These are phyloP conservation scores for Aureobasidium sp. DNA, from an alignment of 2,329 filamentous ascomycete species.

Conservation along the genomic window DNA sequence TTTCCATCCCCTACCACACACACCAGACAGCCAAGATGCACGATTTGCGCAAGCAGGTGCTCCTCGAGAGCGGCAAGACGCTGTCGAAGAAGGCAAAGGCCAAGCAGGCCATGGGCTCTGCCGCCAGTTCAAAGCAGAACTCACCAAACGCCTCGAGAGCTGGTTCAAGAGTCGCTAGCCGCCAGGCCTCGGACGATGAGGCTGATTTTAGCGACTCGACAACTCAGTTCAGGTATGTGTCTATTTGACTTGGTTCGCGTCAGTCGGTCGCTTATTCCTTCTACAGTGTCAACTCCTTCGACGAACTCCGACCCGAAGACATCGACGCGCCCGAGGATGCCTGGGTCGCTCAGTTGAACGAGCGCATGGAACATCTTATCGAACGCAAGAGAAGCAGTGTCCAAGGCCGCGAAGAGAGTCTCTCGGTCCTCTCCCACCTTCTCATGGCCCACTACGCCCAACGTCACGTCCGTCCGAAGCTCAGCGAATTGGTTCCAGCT, in stretches of 20 bases:
- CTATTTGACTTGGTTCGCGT: neutral
- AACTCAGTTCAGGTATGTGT: constrained; percentile 46
- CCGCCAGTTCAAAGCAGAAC: constrained; percentile 48
- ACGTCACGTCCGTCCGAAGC: constrained; percentile 49
- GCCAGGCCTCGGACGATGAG: constrained; percentile 55
- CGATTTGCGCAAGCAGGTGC: constrained; percentile 53
- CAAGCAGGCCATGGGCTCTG: constrained; percentile 40
- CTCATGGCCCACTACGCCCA: constrained; percentile 60
- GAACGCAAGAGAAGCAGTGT: constrained; percentile 71
- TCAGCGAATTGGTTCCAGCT: constrained; percentile 53
- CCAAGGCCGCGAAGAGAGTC: constrained; percentile 57
- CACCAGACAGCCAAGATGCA: constrained; percentile 21
- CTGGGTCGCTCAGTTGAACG: constrained; percentile 54
- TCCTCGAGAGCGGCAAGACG: constrained; percentile 65
- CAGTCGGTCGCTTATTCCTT: neutral
- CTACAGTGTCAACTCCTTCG: constrained; percentile 54
- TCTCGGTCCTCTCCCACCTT: constrained; percentile 54
- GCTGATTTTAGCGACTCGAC: constrained; percentile 48
- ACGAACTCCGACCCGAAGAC: constrained; percentile 50
- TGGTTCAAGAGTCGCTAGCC: constrained; percentile 51
- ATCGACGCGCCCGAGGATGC: constrained; percentile 39
- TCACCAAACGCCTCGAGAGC: constrained; percentile 51
- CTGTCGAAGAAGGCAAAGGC: constrained; percentile 58
- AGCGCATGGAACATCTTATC: constrained; percentile 61
- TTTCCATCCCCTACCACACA: neutral